These are phyloP conservation scores for Fusarium torreyae DNA, from an alignment of 2,329 filamentous ascomycete genomes.

Conservation along the genomic window DNA sequence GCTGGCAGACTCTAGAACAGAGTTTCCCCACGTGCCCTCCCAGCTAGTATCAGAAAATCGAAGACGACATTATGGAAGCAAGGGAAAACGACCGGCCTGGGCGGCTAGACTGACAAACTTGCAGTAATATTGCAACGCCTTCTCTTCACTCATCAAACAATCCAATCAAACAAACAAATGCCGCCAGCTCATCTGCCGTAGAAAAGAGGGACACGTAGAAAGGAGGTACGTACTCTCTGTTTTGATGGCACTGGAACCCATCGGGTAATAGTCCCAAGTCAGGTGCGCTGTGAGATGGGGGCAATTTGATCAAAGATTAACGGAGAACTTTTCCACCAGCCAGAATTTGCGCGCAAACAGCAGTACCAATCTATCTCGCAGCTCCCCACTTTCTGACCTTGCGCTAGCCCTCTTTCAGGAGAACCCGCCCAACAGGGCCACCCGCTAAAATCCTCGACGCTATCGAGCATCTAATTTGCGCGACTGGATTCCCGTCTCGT, in stretches of 20 bases:
- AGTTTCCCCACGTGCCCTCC: constrained; percentile 37
- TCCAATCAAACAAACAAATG: constrained; percentile 14
- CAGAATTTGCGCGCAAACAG: fast-evolving
- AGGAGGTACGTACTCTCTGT: constrained; percentile 33
- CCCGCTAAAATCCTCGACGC: constrained; percentile 50
- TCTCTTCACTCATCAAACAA: constrained; percentile 8
- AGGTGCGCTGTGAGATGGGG: constrained; percentile 46
- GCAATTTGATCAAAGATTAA: constrained; percentile 37
- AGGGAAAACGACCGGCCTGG: constrained; percentile 19
- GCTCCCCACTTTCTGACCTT: constrained; percentile 33
- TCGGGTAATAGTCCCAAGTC: constrained; percentile 42
- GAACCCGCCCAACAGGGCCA: constrained; percentile 47
- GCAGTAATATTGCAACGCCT: constrained; percentile 3
- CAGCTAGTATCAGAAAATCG: constrained; percentile 24
- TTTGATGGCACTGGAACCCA: constrained; percentile 28
- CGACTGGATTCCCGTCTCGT: constrained; percentile 48
- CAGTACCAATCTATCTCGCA: constrained; percentile 51
- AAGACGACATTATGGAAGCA: constrained; percentile 22
- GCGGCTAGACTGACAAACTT: not conserved
- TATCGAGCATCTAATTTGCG: constrained; percentile 53
- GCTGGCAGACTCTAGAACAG: constrained; percentile 34
- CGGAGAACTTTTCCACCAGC: not conserved
- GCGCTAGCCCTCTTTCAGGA: constrained; percentile 38
- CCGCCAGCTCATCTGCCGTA: constrained; percentile 20
- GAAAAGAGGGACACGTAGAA: constrained; percentile 21